These are phyloP conservation scores for Cytospora schulzeri DNA, from an alignment of 2,329 filamentous ascomycete genomes.

Conservation along the genomic window DNA sequence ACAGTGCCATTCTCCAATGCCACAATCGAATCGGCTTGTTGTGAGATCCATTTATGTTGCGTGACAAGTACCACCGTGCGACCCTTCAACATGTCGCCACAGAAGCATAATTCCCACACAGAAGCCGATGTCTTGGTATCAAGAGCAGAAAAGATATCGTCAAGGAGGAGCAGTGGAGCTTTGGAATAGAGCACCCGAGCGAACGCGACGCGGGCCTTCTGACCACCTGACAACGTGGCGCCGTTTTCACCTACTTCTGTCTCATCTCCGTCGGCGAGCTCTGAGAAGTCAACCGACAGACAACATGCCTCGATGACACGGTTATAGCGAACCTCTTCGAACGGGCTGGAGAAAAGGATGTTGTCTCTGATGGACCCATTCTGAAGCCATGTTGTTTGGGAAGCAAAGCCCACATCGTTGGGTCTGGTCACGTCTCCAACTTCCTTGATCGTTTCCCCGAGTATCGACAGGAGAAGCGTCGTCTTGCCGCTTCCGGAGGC, in stretches of 20 bases:
- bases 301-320: slow-evolving; percentile 59
- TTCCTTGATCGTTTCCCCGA: slow-evolving; percentile 57
- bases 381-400: slow-evolving; percentile 60
- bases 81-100: slow-evolving; percentile 54
- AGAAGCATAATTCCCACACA: slow-evolving; percentile 61
- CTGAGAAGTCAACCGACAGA: slow-evolving; percentile 51
- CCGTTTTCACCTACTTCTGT: slow-evolving; percentile 59
- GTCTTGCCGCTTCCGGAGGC: slow-evolving; percentile 61
- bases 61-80: slow-evolving; percentile 60
- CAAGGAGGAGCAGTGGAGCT: slow-evolving; percentile 56
- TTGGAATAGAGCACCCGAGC: slow-evolving; percentile 61
- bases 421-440: slow-evolving; percentile 51
- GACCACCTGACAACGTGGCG: slow-evolving; percentile 57
- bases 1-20: slow-evolving; percentile 50
- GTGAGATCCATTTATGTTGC: slow-evolving; percentile 55
- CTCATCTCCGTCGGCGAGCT: slow-evolving; percentile 52
- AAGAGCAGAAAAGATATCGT: slow-evolving; percentile 62
- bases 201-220: slow-evolving; percentile 58
- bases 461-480: slow-evolving; percentile 54
- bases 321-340: slow-evolving; percentile 57
- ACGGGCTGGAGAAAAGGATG: slow-evolving; percentile 54
- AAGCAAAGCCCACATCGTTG: slow-evolving; percentile 57
- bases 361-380: slow-evolving; percentile 59
- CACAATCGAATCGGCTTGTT: slow-evolving; percentile 52
- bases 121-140: slow-evolving; percentile 60